phyloP scores from a whole-genome alignment of 2,329 filamentous ascomycete species.

The Ceratocystis huliohia region DNA sequence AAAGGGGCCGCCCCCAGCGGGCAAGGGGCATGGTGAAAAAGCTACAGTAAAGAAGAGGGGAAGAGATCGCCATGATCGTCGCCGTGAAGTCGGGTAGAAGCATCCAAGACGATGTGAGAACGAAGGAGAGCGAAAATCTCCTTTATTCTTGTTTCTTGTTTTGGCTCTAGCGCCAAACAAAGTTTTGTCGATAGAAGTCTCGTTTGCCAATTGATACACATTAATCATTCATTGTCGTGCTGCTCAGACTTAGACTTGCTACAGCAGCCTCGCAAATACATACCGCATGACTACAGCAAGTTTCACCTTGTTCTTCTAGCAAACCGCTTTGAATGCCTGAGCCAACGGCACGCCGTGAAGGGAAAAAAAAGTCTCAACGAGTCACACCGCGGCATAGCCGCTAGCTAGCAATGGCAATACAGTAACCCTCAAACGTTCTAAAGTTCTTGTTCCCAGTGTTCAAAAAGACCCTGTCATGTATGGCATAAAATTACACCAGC shows the following conservation, averaged over 20 bases:
- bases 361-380: no score
- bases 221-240: not conserved
- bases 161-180: not conserved
- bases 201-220: not conserved
- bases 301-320: not conserved
- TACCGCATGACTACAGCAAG: no score
- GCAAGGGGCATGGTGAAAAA: not conserved
- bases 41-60: not conserved
- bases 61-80: not conserved
- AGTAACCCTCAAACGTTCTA: not conserved
- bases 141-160: not conserved
- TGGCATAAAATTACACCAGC: not conserved
- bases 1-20: not conserved
- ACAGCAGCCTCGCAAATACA: no score
- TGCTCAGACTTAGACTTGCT: not conserved
- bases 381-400: not conserved
- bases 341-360: not conserved
- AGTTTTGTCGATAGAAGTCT: not conserved
- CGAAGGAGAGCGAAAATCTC: not conserved
- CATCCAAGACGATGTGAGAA: not conserved
- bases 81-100: not conserved
- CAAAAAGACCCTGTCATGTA: slow-evolving; percentile 3
- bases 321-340: not conserved
- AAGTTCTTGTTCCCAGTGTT: not conserved
- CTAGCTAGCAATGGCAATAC: not conserved